Percentiles rank a stretch among this genome's conserved stretches.
phyloP scores from a whole-genome alignment of 805 yeast species.

The Naumovozyma dairenensis region DNA sequence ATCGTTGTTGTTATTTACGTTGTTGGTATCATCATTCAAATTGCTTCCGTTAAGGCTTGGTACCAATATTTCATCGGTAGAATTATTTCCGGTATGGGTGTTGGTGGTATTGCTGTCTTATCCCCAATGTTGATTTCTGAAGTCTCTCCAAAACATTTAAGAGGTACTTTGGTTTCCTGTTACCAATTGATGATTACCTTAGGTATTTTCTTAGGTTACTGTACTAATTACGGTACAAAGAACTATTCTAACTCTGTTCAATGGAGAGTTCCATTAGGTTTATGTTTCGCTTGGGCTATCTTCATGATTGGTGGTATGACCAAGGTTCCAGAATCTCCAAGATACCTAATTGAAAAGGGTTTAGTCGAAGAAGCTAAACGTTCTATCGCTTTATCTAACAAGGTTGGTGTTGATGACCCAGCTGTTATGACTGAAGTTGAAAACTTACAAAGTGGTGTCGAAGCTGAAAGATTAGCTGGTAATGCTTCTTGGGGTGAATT shows the following conservation, averaged over 20 bases:
- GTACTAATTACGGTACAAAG: slow-evolving; percentile 60
- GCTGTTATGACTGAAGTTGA: slow-evolving; percentile 49
- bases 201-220: slow-evolving; percentile 69
- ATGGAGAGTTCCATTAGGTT: slow-evolving; percentile 66
- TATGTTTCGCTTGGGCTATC: slow-evolving; percentile 40
- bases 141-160: slow-evolving; percentile 55
- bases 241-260: slow-evolving; percentile 52
- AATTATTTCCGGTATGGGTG: slow-evolving; percentile 60
- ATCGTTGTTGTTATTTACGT: slow-evolving; percentile 52
- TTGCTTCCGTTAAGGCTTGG: slow-evolving; percentile 47
- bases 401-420: slow-evolving; percentile 42
- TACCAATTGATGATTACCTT: slow-evolving; percentile 62
- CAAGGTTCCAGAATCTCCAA: slow-evolving; percentile 65
- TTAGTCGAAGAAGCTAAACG: slow-evolving; percentile 51
- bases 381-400: slow-evolving; percentile 51
- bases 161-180: slow-evolving; percentile 62
- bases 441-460: slow-evolving; percentile 48
- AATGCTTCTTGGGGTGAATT: slow-evolving; percentile 56
- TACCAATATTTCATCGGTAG: slow-evolving; percentile 64
- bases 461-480: slow-evolving; percentile 52
- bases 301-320: slow-evolving; percentile 30
- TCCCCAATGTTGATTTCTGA: slow-evolving; percentile 67
- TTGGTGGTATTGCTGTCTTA: slow-evolving; percentile 66
- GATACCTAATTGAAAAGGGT: slow-evolving; percentile 47
- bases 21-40: slow-evolving; percentile 59